Evolutionary conservation across 805 yeast species (phyloP), one percentile per base, ranked within the genome.

Genomic region (Yarrowia osloensis): DNA sequence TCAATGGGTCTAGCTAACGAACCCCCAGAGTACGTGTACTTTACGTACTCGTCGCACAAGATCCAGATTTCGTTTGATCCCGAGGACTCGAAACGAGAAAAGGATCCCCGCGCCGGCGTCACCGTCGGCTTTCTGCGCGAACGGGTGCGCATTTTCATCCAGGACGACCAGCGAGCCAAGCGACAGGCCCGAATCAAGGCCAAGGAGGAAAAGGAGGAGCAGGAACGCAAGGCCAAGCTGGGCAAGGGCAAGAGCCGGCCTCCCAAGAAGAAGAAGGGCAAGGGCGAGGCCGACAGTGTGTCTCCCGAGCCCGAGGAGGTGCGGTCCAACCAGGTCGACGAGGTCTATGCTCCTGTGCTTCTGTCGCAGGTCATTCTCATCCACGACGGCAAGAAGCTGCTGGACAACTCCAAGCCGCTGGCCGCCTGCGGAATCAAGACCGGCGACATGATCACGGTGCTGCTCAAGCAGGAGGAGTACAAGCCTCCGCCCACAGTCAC

Each of bases 31-130:
- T 61, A 31, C 33, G 66, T 61, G n/a, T 61, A 44, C 44, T 61
- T 61, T 22, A 31, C 66, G 54, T 61, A 31, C 15, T 11, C 15
- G 24, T 22, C 44, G n/a, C 66, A 61, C 66, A 61, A 61, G 42
- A 61, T 63, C 47, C 57, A 63, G 11, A 39, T 69, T 4, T 61
- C 68, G 35, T 90, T 90, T 76, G 85, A 90, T 33, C 95, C 96
- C 0, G 93, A 88, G 71, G 96, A 90, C 72, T 90, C 85, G 73
- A 86, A 85, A 69, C 75, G 75, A 37, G 78, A 68, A 77, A 83
- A 83, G 69, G 84, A 89, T 67, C 67, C 88, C 87, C 5, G 93
- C 85, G 68, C 82, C 62, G 96, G 96, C 0, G 85, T 93, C 11
- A 84, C 87, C 21, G 80, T 93, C 37, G 82, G 80, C 19, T 85